Percentiles rank a stretch among this genome's conserved stretches.
phyloP scores from a whole-genome alignment of 805 yeast species.

The Wickerhamiella bombiphila region DNA sequence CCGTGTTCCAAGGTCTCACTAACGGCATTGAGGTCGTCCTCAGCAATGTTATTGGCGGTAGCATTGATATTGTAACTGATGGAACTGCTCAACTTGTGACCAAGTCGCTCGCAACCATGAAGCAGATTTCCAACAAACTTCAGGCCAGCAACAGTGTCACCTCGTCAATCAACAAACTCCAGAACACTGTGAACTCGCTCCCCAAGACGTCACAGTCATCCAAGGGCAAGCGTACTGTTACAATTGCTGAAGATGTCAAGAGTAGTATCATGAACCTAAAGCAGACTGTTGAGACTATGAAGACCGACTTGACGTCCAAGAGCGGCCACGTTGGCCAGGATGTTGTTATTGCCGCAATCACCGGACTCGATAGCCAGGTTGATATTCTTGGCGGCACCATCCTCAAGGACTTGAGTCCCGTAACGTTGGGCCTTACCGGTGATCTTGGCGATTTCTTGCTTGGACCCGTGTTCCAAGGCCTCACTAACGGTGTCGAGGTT shows the following conservation, averaged over 20 bases:
- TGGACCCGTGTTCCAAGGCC: slow-evolving; percentile 20
- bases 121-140: slow-evolving; percentile 12
- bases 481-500: slow-evolving; percentile 23
- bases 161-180: slow-evolving; percentile 7
- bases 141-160: slow-evolving; percentile 6
- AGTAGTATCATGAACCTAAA: slow-evolving; percentile 14
- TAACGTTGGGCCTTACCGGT: slow-evolving; percentile 19
- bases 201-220: no score
- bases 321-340: slow-evolving; percentile 18
- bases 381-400: slow-evolving; percentile 20
- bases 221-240: background rate
- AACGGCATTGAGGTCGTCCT: slow-evolving; percentile 22
- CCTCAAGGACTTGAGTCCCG: slow-evolving; percentile 9
- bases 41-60: slow-evolving; percentile 17
- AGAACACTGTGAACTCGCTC: slow-evolving; percentile 5
- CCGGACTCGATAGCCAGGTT: slow-evolving; percentile 24
- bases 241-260: slow-evolving; percentile 5
- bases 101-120: slow-evolving; percentile 12
- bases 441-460: slow-evolving; percentile 18
- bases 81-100: slow-evolving; percentile 14
- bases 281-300: slow-evolving; percentile 15
- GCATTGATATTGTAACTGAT: slow-evolving; percentile 15
- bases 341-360: slow-evolving; percentile 16
- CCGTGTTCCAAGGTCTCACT: slow-evolving; percentile 22
- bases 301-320: slow-evolving; percentile 9